Evolutionary conservation across 2,329 filamentous ascomycete species (phyloP).

Genomic region (Colletotrichum trifolii): DNA sequence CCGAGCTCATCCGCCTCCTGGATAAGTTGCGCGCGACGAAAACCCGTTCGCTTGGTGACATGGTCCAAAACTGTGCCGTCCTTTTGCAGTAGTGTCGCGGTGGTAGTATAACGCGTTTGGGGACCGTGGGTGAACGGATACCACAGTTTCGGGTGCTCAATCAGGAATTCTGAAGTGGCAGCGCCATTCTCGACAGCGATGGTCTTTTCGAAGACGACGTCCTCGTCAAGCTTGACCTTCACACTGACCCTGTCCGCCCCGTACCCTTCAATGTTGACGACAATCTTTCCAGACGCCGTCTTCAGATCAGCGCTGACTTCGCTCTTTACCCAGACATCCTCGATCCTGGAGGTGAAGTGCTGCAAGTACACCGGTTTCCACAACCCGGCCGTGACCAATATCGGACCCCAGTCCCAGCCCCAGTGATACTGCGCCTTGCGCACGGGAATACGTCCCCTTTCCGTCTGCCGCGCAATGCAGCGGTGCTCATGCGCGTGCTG

Average conservation of each 20-base stretch:
- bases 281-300: conserved; percentile 49
- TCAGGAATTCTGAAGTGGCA: conserved; percentile 8
- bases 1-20: conserved; percentile 36
- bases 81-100: conserved; percentile 15
- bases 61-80: conserved; percentile 16
- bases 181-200: background rate
- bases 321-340: conserved; percentile 64
- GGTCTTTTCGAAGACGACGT: conserved; percentile 35
- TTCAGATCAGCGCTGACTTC: conserved; percentile 50
- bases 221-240: conserved; percentile 40
- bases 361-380: conserved; percentile 77
- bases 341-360: conserved; percentile 67
- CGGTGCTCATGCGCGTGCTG: conserved; percentile 64
- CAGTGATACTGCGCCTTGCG: conserved; percentile 78
- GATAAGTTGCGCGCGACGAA: conserved; percentile 36
- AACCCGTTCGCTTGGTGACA: conserved; percentile 34
- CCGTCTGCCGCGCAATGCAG: conserved; percentile 64
- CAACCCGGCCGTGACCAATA: conserved; percentile 70
- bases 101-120: conserved; percentile 33
- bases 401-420: conserved; percentile 79
- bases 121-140: conserved; percentile 35
- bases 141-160: conserved; percentile 34
- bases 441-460: conserved; percentile 45
- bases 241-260: conserved; percentile 41
- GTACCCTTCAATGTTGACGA: conserved; percentile 50